Base-by-base conservation (phyloP, 305 asterid species). In the Fraxinus ornus region DNA sequence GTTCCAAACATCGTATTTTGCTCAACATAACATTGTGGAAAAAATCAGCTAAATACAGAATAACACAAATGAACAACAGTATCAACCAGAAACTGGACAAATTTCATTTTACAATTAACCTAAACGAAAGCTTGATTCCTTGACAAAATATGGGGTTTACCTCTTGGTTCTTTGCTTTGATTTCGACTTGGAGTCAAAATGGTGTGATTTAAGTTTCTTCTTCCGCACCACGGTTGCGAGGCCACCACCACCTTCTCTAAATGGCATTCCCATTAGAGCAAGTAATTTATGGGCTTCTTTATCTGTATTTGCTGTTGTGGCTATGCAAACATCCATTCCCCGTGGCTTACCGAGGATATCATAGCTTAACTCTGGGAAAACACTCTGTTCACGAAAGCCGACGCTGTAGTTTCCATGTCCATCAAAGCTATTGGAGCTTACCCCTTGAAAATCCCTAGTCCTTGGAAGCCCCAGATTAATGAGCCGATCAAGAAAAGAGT, bases 191-290 rank as follows among this genome's bases (percentile, higher is more conserved):
- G 98, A 90, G 91, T 91, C 97, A 30, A 94, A 96, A 86, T 96
- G 98, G 82, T 96, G 99, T 74, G 97, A 78, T 88, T 87, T 93
- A 36, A 96, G 92, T 93, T 92, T 94, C 93, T 92, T 96, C 99
- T 91, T 96, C 52, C 90, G 82, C 80, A 90, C 13, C 77, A 82
- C 77, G 4, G 84, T 28, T 15, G 89, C 17, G 33, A 87, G 33
- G 36, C 89, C 89, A 37, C 83, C 83, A 22, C 90, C 85, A 12
- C 92, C 98, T 87, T 93, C 97, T 87, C 94, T 91, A 60, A 96
- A 94, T 2, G 98, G 98, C 97, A 94, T 94, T 36, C 98, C 98
- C 99, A 94, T 91, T 73, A 94, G 95, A 79, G 97, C 97, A 83
- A 94, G 86, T 80, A 96, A 84, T 80, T 80, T 91, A 33, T 90